A percentile compares a stretch with the other conserved stretches of the same genome.
These are phyloP conservation scores for Backusella parvicylindrica DNA, from an alignment of 192 early-diverging fungal species.

Conservation along the genomic window DNA sequence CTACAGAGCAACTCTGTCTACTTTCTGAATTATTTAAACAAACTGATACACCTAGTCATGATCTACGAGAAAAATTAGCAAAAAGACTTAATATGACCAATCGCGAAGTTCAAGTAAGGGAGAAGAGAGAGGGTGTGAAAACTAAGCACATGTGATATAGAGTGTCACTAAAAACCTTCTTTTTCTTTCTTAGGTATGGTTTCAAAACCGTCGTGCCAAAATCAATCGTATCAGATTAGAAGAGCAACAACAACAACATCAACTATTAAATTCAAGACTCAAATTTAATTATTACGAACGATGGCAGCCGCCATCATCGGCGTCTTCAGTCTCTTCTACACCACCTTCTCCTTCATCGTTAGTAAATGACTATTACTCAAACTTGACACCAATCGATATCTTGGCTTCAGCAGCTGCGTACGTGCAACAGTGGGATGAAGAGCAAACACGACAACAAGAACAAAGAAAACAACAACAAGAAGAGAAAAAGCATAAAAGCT, in stretches of 20 bases:
- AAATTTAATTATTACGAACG: constrained; percentile 12
- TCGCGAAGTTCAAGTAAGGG: constrained; percentile 69
- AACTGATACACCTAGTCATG: constrained; percentile 75
- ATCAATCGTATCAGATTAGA: constrained; percentile 51
- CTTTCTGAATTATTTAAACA: constrained; percentile 67
- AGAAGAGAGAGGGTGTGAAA: not conserved
- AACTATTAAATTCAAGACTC: not conserved
- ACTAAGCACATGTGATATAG: constrained; percentile 23
- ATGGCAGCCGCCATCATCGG: not conserved
- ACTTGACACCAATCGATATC: constrained; percentile 29
- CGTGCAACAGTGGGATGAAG: constrained; percentile 35
- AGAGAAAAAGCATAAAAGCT: constrained; percentile 3
- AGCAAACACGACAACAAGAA: not conserved
- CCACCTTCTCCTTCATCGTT: constrained; percentile 1
- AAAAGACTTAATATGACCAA: constrained; percentile 76
- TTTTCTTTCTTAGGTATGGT: constrained; percentile 60
- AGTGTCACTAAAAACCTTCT: constrained; percentile 1
- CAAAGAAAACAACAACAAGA: not conserved
- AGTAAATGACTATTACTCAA: constrained; percentile 5
- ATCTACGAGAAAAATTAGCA: constrained; percentile 69
- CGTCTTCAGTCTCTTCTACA: not conserved
- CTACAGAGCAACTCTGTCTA: constrained; percentile 66
- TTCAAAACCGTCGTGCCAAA: constrained; percentile 83
- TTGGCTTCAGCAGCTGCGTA: constrained; percentile 40
- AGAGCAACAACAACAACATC: constrained; percentile 11